Conservation (phyloP, 352 stramenopile species). For the Phytophthora europaea region DNA sequence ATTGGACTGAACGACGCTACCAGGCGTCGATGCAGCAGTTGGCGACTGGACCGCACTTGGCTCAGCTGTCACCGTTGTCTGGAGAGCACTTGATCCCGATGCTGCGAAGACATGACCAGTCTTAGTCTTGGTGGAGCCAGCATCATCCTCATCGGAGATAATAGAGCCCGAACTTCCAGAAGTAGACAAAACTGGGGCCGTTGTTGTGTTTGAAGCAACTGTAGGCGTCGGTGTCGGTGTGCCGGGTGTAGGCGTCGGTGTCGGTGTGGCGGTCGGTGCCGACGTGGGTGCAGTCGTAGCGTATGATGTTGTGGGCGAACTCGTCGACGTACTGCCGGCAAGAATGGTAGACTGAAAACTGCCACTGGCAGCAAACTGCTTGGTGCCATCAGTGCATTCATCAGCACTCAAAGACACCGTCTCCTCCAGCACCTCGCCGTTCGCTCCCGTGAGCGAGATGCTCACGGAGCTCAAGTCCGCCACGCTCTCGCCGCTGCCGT, state of each 20-base stretch:
- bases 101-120: not conserved
- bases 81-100: not conserved
- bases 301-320: conserved; percentile 5
- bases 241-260: not conserved
- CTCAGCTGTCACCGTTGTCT: conserved; percentile 9
- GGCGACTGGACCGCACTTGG: conserved; percentile 2
- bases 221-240: conserved; percentile 9
- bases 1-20: conserved; percentile 11
- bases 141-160: not conserved
- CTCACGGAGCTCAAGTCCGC: conserved; percentile 53
- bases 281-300: conserved; percentile 2
- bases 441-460: conserved; percentile 58
- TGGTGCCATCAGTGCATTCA: conserved; percentile 53
- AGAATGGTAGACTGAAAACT: not conserved
- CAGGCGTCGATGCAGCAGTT: not conserved
- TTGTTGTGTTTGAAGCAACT: not conserved
- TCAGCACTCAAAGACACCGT: conserved; percentile 62
- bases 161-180: not conserved
- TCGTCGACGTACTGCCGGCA: not conserved
- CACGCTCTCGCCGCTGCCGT: conserved; percentile 51
- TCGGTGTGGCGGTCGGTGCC: not conserved
- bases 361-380: conserved; percentile 50
- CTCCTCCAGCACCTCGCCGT: conserved; percentile 63
- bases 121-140: not conserved
- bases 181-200: not conserved